phyloP scores from a whole-genome alignment of 345 rosid genomes.

The Litchi chinensis region DNA sequence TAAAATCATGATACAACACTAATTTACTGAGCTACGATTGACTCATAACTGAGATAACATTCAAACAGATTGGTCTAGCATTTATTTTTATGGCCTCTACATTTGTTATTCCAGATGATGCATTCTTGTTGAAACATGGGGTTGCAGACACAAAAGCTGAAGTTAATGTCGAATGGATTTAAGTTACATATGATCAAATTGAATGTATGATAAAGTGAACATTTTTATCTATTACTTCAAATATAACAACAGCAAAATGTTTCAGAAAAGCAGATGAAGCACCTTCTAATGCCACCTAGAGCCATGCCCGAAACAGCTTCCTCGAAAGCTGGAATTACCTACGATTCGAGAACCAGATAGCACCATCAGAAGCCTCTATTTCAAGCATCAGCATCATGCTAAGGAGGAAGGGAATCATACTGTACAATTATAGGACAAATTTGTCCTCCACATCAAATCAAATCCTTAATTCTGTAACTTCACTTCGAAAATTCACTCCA shows the following conservation, averaged over 20 bases:
- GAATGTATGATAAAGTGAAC: not conserved
- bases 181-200: not conserved
- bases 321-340: constrained; percentile 97
- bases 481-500: not conserved
- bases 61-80: not conserved
- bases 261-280: constrained; percentile 30
- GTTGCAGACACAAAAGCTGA: not conserved
- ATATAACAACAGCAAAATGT: not conserved
- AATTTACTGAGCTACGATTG: not conserved
- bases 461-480: not conserved
- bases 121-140: not conserved
- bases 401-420: not conserved
- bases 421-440: constrained; percentile 3
- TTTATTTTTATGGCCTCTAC: not conserved
- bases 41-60: not conserved
- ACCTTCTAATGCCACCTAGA: constrained; percentile 89
- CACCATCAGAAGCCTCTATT: constrained; percentile 2
- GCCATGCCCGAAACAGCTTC: constrained; percentile 96
- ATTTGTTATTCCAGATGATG: not conserved
- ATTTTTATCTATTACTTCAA: constrained; percentile 8
- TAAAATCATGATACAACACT: too few species aligned
- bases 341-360: constrained; percentile 28
- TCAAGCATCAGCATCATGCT: not conserved
- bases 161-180: not conserved
- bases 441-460: not conserved